phyloP scores from a whole-genome alignment of 257 asterid species.

The Echites panduratus region DNA sequence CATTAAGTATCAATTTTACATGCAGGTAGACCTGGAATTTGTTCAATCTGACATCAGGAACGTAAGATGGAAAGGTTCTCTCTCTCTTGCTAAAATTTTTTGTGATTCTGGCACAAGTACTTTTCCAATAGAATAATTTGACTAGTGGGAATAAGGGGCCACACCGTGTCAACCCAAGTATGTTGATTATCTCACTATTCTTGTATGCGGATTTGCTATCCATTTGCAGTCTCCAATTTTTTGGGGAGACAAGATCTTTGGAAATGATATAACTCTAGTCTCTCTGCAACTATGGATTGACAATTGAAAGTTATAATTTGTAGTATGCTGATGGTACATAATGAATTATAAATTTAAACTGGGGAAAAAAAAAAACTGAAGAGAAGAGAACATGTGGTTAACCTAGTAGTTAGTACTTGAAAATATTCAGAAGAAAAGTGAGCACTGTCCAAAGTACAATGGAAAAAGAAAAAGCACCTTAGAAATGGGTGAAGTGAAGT shows the following conservation, averaged over 20 bases:
- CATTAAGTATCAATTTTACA: conserved; percentile 12
- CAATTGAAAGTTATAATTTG: background rate
- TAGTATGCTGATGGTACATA: background rate
- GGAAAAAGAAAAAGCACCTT: background rate
- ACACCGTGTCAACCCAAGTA: background rate
- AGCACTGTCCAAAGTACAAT: background rate
- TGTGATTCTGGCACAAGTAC: background rate
- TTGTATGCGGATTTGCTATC: background rate
- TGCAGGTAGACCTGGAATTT: conserved; percentile 74
- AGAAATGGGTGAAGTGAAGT: background rate
- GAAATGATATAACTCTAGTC: background rate
- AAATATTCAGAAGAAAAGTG: too few relatives aligned
- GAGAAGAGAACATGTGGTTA: background rate
- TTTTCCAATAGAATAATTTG: background rate
- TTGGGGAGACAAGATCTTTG: background rate
- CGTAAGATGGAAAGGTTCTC: conserved; percentile 55
- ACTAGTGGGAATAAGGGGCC: background rate
- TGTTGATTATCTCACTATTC: background rate
- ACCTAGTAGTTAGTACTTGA: background rate
- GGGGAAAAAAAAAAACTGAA: too few relatives aligned
- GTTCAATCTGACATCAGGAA: conserved; percentile 65
- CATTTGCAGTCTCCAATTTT: background rate
- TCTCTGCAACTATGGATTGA: background rate
- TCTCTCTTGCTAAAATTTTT: conserved; percentile 7
- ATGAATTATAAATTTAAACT: too few relatives aligned